Evolutionary conservation across 1,284 basidiomycete genomes (phyloP).

Genomic region (Puccinia polysora): DNA sequence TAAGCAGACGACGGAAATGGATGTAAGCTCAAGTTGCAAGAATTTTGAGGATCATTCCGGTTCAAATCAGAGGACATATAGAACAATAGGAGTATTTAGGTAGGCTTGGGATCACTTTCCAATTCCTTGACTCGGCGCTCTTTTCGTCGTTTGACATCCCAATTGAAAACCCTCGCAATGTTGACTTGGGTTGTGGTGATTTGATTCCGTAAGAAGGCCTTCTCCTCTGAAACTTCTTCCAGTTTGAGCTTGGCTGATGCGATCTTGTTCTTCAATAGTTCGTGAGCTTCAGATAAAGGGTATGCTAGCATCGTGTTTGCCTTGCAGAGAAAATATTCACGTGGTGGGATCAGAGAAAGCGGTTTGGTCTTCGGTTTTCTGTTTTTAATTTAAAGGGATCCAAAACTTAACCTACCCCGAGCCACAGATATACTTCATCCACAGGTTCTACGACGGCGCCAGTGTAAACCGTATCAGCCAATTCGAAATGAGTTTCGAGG

Average conservation of each 20-base stretch:
- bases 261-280: conserved; percentile 74
- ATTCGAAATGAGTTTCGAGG: conserved; percentile 81
- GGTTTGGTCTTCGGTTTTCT: not conserved
- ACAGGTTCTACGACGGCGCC: conserved; percentile 81
- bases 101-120: not conserved
- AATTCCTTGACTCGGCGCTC: conserved; percentile 52
- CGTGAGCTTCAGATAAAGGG: conserved; percentile 72
- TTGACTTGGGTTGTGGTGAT: conserved; percentile 98
- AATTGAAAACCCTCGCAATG: conserved; percentile 92
- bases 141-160: conserved; percentile 80
- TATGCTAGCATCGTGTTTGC: conserved; percentile 98
- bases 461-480: conserved; percentile 91
- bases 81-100: no score
- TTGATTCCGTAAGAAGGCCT: conserved; percentile 91
- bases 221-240: conserved; percentile 71
- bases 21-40: no score
- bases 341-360: not conserved
- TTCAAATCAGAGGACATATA: no score
- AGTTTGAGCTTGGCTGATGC: conserved; percentile 67
- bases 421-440: conserved; percentile 88
- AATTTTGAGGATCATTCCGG: no score
- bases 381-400: not conserved
- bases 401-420: conserved; percentile 58
- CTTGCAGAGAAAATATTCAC: not conserved
- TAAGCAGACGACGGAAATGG: no score